Evolutionary conservation across 1,139 yeast genomes (phyloP), one percentile per base, ranked within the genome.

Genomic region (Arxiozyma slooffiae): DNA sequence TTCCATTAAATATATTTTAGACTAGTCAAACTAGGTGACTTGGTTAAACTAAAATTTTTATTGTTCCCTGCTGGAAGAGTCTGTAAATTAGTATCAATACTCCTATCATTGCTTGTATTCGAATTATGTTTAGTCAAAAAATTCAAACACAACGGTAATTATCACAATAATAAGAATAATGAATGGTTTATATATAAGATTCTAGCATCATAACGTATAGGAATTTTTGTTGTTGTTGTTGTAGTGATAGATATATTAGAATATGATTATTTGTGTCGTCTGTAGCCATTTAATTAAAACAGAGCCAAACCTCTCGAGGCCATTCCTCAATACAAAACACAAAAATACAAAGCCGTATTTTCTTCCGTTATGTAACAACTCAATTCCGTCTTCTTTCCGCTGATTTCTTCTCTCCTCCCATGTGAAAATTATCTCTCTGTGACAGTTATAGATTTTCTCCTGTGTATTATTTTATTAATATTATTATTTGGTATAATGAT

Each of bases 401-500:
- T n/a, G n/a, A n/a, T n/a, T n/a, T n/a, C n/a, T n/a, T n/a, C n/a
- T n/a, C n/a, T n/a, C n/a, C n/a, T 30, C n/a, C 7, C 36, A 30
- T 14, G n/a, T 30, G 36, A 30, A 30, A 30, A n/a, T n/a, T n/a
- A n/a, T n/a, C n/a, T n/a, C n/a, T n/a, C n/a, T n/a, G n/a, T n/a
- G n/a, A n/a, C n/a, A n/a, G n/a, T n/a, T n/a, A n/a, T n/a, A n/a
- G n/a, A n/a, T n/a, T n/a, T n/a, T n/a, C n/a, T n/a, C n/a, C n/a
- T n/a, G n/a, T n/a, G n/a, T n/a, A n/a, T n/a, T n/a, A n/a, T n/a
- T n/a, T n/a, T n/a, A n/a, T n/a, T n/a, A n/a, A n/a, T n/a, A n/a
- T n/a, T n/a, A 2, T 41, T 56, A 41, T 59, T 51, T 43, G n/a
- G n/a, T 21, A 52, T 14, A 57, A 58, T 18, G 47, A 55, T 6